Conservation (phyloP, 1,139 yeast genomes). For the Kluyveromyces sp. region DNA sequence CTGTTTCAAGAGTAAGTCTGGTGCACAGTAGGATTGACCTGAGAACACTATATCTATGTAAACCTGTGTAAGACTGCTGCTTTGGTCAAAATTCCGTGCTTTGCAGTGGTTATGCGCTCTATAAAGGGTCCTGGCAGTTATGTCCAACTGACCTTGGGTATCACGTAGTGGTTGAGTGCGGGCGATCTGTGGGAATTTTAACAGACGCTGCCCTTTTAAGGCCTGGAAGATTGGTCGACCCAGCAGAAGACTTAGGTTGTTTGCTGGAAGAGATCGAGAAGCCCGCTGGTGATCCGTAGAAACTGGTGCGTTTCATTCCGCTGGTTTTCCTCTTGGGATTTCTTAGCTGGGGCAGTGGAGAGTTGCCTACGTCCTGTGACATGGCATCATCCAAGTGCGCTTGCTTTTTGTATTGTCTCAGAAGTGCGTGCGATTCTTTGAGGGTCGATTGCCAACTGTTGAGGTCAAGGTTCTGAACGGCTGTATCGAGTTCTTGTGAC, state of each 20-base stretch:
- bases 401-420: slow-evolving; percentile 8
- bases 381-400: background rate
- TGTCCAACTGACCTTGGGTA: background rate
- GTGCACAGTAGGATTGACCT: no score
- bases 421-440: slow-evolving; percentile 12
- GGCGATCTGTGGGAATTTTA: slow-evolving; percentile 6
- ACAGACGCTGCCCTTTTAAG: slow-evolving; percentile 26
- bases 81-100: background rate
- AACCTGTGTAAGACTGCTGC: background rate
- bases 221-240: slow-evolving; percentile 23
- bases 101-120: background rate
- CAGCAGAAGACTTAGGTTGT: slow-evolving; percentile 7
- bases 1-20: no score
- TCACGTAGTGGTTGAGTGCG: background rate
- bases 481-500: slow-evolving; percentile 27
- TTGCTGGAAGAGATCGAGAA: slow-evolving; percentile 2
- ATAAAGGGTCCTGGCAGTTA: background rate
- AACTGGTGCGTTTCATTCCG: slow-evolving; percentile 21
- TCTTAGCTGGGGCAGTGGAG: slow-evolving; percentile 9
- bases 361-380: background rate
- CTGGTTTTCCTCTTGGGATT: slow-evolving; percentile 10
- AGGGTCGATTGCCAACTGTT: slow-evolving; percentile 3
- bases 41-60: no score
- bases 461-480: background rate
- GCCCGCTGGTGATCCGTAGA: slow-evolving; percentile 16